A percentile compares a stretch with the other conserved stretches of the same genome.
These are phyloP conservation scores for Cicer bijugum DNA, from an alignment of 306 rosid species.

Conservation along the genomic window DNA sequence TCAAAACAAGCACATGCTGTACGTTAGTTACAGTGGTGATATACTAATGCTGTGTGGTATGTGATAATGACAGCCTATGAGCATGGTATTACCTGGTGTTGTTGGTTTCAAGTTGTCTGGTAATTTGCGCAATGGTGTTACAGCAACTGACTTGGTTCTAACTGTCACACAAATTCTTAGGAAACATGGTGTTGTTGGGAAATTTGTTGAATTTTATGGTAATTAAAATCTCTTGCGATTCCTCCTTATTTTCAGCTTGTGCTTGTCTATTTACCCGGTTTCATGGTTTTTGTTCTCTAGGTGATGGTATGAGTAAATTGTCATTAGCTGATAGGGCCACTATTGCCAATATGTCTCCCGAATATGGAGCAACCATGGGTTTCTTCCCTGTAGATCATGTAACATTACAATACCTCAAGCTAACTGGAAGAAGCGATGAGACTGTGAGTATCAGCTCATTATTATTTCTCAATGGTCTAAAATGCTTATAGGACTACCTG, in stretches of 20 bases:
- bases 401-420: constrained; percentile 84
- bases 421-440: constrained; percentile 89
- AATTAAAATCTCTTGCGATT: constrained; percentile 39
- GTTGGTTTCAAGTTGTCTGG: constrained; percentile 98
- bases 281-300: constrained; percentile 53
- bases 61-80: constrained; percentile 83
- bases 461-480: constrained; percentile 39
- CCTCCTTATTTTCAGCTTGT: background rate
- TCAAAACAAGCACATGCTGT: constrained; percentile 23
- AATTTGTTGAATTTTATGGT: constrained; percentile 98
- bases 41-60: constrained; percentile 48
- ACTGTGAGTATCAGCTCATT: constrained; percentile 62
- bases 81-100: constrained; percentile 99
- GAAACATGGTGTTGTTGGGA: constrained; percentile 99
- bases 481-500: constrained; percentile 35
- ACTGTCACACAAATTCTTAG: constrained; percentile 96
- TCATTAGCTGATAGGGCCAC: constrained; percentile 94
- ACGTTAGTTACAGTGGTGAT: constrained; percentile 26
- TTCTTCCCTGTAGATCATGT: constrained; percentile 94
- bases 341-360: constrained; percentile 95
- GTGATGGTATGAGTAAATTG: constrained; percentile 82
- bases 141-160: constrained; percentile 98
- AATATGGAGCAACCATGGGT: constrained; percentile 98
- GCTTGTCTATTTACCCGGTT: constrained; percentile 20
- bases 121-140: constrained; percentile 84